phyloP scores from a whole-genome alignment of 2,329 filamentous ascomycete species.

The Ascocoryne sarcoides region DNA sequence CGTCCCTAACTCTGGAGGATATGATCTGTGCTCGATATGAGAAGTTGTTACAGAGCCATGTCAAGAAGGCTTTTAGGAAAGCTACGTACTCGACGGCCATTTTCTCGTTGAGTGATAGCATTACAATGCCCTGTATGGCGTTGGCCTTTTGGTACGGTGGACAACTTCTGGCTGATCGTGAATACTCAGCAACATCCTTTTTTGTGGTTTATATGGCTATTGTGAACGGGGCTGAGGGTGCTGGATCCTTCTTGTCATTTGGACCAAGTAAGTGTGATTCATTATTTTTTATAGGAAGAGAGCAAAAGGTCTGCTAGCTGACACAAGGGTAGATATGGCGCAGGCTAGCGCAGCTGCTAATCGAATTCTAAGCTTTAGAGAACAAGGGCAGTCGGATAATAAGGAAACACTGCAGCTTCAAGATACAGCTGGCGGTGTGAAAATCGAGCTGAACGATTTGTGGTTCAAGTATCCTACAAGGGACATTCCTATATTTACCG shows the following conservation, averaged over 20 bases:
- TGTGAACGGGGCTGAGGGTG: slow-evolving; percentile 42
- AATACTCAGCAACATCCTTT: background rate
- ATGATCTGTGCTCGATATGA: slow-evolving; percentile 43
- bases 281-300: slow-evolving; percentile 9
- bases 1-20: slow-evolving; percentile 32
- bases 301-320: background rate
- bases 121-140: slow-evolving; percentile 49
- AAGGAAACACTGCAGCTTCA: slow-evolving; percentile 12
- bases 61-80: slow-evolving; percentile 38
- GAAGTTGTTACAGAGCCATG: slow-evolving; percentile 37
- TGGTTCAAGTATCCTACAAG: slow-evolving; percentile 54
- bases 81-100: slow-evolving; percentile 40
- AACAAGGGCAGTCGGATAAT: slow-evolving; percentile 1
- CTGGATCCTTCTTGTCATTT: slow-evolving; percentile 45
- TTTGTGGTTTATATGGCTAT: slow-evolving; percentile 42
- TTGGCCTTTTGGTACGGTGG: slow-evolving; percentile 47
- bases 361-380: slow-evolving; percentile 40
- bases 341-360: slow-evolving; percentile 51
- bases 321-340: slow-evolving; percentile 36
- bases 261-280: slow-evolving; percentile 30
- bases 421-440: slow-evolving; percentile 36
- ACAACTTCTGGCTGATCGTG: slow-evolving; percentile 32
- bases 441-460: slow-evolving; percentile 47
- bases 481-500: slow-evolving; percentile 47
- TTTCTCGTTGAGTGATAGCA: slow-evolving; percentile 45